Evolutionary conservation across 1,284 basidiomycete genomes (phyloP).

Genomic region (Heterobasidion annosum): DNA sequence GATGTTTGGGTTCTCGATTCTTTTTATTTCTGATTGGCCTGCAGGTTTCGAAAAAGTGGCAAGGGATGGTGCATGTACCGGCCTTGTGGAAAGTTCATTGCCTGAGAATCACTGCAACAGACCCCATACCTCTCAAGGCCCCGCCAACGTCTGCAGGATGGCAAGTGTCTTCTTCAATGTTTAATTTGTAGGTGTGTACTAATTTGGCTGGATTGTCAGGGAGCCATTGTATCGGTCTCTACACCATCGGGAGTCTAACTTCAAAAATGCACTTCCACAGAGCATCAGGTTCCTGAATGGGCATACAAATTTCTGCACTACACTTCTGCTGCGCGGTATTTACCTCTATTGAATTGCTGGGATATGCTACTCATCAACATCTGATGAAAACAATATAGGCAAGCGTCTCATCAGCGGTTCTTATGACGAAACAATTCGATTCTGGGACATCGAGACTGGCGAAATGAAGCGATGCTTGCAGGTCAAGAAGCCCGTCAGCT

Average conservation of each 20-base stretch:
- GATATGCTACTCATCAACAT: neutral
- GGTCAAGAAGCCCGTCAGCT: constrained; percentile 83
- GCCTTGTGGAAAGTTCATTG: constrained; percentile 75
- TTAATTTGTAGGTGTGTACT: too few species aligned
- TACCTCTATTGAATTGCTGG: neutral
- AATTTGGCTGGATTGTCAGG: constrained; percentile 28
- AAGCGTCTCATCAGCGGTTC: constrained; percentile 81
- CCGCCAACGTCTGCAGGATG: constrained; percentile 63
- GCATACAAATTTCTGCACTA: constrained; percentile 85
- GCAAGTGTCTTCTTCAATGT: constrained; percentile 26
- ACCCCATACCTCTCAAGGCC: constrained; percentile 58
- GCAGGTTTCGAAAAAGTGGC: constrained; percentile 74
- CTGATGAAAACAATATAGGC: constrained; percentile 21
- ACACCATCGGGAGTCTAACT: constrained; percentile 83
- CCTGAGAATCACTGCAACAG: constrained; percentile 62
- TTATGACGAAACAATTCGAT: constrained; percentile 85
- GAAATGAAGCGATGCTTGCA: constrained; percentile 75
- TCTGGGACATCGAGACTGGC: constrained; percentile 80
- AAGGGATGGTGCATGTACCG: constrained; percentile 57
- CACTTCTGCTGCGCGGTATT: constrained; percentile 62
- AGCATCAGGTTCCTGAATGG: constrained; percentile 70
- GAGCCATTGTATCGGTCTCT: constrained; percentile 73
- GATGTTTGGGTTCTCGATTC: neutral
- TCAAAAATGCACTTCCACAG: constrained; percentile 70
- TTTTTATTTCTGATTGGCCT: constrained; percentile 1